A percentile compares a stretch with the other conserved stretches of the same genome.
These are phyloP conservation scores for Torrubiellomyces zombiae DNA, from an alignment of 2,329 filamentous ascomycete species.

Conservation along the genomic window DNA sequence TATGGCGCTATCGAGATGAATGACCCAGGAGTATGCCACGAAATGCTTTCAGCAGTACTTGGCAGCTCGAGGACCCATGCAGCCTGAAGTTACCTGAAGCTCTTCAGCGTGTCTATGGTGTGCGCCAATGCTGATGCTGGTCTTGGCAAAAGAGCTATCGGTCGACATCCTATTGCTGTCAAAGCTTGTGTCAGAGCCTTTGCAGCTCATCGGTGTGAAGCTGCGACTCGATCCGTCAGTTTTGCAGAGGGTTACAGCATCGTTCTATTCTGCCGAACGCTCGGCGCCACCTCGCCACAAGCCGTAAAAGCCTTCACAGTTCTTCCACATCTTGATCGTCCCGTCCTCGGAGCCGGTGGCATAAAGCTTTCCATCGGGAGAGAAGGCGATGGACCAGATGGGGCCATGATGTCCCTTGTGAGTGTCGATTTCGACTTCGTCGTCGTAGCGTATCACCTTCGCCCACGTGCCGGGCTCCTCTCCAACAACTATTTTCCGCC, in stretches of 20 bases:
- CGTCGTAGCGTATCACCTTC: slow-evolving; percentile 81
- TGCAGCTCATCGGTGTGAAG: slow-evolving; percentile 6
- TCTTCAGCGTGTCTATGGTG: slow-evolving; percentile 1
- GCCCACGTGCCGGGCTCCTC: slow-evolving; percentile 91
- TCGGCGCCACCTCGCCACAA: slow-evolving; percentile 40
- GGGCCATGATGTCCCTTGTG: slow-evolving; percentile 96
- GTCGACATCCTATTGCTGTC: slow-evolving; percentile 1
- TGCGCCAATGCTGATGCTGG: not conserved
- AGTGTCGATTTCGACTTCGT: slow-evolving; percentile 68
- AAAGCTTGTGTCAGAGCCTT: slow-evolving; percentile 2
- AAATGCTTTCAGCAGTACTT: too few relatives aligned
- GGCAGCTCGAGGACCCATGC: too few relatives aligned
- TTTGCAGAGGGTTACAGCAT: too few relatives aligned
- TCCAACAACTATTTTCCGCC: slow-evolving; percentile 74
- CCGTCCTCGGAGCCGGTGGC: slow-evolving; percentile 94
- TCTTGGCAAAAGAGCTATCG: not conserved
- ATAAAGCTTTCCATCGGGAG: slow-evolving; percentile 88
- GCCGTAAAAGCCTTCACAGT: slow-evolving; percentile 48
- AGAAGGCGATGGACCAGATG: slow-evolving; percentile 91
- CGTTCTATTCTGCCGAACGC: slow-evolving; percentile 19
- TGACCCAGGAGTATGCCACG: too few relatives aligned
- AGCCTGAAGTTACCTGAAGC: too few relatives aligned
- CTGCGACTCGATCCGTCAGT: slow-evolving; percentile 4
- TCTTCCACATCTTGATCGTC: slow-evolving; percentile 85
- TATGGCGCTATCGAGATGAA: too few relatives aligned